These are phyloP conservation scores for Durusdinium trenchii DNA, from an alignment of 73 alveolate genomes.

Conservation along the genomic window DNA sequence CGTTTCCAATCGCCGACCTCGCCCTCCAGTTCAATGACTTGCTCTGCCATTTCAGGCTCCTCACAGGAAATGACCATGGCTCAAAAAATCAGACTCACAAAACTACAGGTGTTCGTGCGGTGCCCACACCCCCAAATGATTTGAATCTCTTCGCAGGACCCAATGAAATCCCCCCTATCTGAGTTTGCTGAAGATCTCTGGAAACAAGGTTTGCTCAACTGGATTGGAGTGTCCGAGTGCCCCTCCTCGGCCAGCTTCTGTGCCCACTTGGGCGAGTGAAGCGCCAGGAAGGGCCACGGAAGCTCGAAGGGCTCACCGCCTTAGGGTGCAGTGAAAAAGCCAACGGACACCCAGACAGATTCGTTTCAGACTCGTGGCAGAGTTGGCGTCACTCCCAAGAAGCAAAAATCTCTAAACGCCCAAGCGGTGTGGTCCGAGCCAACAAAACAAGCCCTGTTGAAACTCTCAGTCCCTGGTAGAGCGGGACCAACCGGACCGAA, in stretches of 20 bases:
- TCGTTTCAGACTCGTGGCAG: no score
- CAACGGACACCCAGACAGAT: no score
- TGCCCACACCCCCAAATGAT: not conserved
- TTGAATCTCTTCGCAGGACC: not conserved
- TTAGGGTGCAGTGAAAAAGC: not conserved
- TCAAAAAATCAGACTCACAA: not conserved
- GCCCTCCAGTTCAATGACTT: slow-evolving; percentile 56
- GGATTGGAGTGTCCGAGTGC: not conserved
- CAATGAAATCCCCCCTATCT: not conserved
- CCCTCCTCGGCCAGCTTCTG: slow-evolving; percentile 72
- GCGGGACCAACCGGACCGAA: no score
- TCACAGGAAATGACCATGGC: not conserved
- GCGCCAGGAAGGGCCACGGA: slow-evolving; percentile 83
- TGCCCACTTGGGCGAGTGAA: slow-evolving; percentile 85
- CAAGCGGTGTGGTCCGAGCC: no score
- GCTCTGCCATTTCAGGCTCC: not conserved
- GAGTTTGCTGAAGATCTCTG: no score
- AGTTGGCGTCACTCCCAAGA: no score
- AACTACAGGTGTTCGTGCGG: not conserved
- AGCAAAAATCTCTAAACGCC: no score
- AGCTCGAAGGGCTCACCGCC: slow-evolving; percentile 91
- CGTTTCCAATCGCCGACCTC: no score
- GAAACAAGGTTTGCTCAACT: no score
- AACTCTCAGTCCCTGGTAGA: no score
- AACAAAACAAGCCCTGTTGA: no score